Conservation (phyloP, 306 rosid genomes). For the Casuarina equisetifolia region DNA sequence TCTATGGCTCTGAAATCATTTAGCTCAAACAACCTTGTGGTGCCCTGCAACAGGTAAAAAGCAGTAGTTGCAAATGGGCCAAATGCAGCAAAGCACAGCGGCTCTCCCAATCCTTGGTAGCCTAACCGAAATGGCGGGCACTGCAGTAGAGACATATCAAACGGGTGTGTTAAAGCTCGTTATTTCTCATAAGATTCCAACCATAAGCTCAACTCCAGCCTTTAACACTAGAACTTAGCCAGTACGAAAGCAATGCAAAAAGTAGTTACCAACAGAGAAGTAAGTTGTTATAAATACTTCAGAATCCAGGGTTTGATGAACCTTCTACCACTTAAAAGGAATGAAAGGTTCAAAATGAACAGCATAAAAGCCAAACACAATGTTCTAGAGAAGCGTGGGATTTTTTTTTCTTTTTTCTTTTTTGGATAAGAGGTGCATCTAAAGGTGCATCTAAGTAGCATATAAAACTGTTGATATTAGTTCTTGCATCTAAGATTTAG, state of each 20-base stretch:
- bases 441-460: neutral
- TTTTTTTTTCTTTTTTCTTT: neutral
- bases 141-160: constrained; percentile 42
- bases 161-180: neutral
- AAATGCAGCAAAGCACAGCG: constrained; percentile 89
- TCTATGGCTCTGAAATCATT: constrained; percentile 1
- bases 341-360: neutral
- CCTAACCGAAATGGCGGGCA: constrained; percentile 93
- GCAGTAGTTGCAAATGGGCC: constrained; percentile 87
- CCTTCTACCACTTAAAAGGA: neutral
- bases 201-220: neutral
- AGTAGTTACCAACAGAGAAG: neutral
- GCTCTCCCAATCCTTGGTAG: constrained; percentile 88
- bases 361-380: neutral
- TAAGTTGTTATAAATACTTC: neutral
- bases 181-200: neutral
- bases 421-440: neutral
- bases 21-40: constrained; percentile 54
- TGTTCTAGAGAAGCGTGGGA: neutral
- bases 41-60: constrained; percentile 78
- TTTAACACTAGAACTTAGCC: neutral
- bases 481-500: neutral
- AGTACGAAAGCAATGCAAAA: neutral
- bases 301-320: neutral
- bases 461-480: neutral